These are phyloP conservation scores for Fusarium sp. DNA, from an alignment of 2,329 filamentous ascomycete genomes.

Conservation along the genomic window DNA sequence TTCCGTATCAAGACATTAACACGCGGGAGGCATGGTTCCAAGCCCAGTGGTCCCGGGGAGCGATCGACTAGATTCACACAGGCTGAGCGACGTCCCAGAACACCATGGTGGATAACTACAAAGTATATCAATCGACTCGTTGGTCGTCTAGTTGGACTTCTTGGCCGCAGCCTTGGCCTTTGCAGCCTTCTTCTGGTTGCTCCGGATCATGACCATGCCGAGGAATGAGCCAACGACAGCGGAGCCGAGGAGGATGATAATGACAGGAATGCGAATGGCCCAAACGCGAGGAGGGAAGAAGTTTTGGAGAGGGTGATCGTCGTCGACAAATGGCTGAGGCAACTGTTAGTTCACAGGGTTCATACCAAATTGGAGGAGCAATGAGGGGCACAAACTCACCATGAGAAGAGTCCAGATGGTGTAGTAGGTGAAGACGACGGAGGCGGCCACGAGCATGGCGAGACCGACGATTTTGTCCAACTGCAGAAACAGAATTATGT, in stretches of 20 bases:
- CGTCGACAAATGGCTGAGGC: slow-evolving; percentile 91
- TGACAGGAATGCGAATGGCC: slow-evolving; percentile 98
- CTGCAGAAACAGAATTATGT: slow-evolving; percentile 59
- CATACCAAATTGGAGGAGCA: slow-evolving; percentile 9
- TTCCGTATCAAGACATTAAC: slow-evolving; percentile 18
- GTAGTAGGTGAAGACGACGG: slow-evolving; percentile 83
- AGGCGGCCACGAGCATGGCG: slow-evolving; percentile 74
- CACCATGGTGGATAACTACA: slow-evolving; percentile 37
- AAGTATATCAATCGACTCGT: slow-evolving; percentile 30
- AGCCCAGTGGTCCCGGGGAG: slow-evolving; percentile 16
- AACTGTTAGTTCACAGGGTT: slow-evolving; percentile 26
- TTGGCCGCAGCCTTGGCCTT: slow-evolving; percentile 87
- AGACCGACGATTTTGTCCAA: slow-evolving; percentile 84
- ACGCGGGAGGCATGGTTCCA: slow-evolving; percentile 4
- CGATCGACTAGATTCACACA: slow-evolving; percentile 32
- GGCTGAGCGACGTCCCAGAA: slow-evolving; percentile 21
- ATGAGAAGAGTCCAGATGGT: slow-evolving; percentile 97
- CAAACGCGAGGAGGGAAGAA: slow-evolving; percentile 97
- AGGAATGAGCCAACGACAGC: slow-evolving; percentile 97
- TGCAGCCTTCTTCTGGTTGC: slow-evolving; percentile 96
- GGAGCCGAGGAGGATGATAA: slow-evolving; percentile 89
- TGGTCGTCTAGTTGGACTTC: slow-evolving; percentile 78
- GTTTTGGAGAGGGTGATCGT: slow-evolving; percentile 90
- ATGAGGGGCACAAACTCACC: slow-evolving; percentile 64
- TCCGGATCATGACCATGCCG: slow-evolving; percentile 97